Conservation (phyloP, 495 filamentous ascomycete species). For the Aspergillus ostianus region DNA sequence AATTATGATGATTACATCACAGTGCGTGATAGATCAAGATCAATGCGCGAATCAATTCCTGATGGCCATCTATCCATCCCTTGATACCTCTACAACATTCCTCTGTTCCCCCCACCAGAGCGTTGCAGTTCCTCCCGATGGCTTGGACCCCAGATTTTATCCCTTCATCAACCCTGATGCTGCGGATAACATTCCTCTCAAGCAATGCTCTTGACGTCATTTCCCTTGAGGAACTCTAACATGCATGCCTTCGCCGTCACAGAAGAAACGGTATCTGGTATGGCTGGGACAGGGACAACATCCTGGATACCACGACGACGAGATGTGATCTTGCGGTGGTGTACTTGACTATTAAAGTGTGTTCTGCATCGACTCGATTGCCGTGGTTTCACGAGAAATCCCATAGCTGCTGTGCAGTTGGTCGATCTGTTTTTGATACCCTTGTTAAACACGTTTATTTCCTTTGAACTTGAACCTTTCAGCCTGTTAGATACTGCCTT, state of each 20-base stretch:
- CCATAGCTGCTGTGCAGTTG: neutral
- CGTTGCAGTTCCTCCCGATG: neutral
- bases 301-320: conserved; percentile 2
- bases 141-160: neutral
- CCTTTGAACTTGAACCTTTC: too few relatives aligned
- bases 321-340: neutral
- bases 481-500: too few relatives aligned
- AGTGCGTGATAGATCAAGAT: neutral
- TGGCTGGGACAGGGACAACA: conserved; percentile 8
- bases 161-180: neutral
- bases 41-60: neutral
- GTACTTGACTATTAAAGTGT: neutral
- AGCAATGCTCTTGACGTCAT: conserved; percentile 19
- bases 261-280: conserved; percentile 4
- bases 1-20: too few relatives aligned
- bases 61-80: too few relatives aligned
- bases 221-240: neutral
- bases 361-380: neutral
- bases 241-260: conserved; percentile 10
- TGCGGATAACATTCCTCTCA: neutral
- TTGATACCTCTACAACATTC: neutral
- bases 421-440: neutral
- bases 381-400: neutral
- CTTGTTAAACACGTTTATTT: too few relatives aligned
- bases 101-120: neutral